Base-by-base conservation (phyloP, 2,329 filamentous ascomycete species). In the Hortaea sp. region DNA sequence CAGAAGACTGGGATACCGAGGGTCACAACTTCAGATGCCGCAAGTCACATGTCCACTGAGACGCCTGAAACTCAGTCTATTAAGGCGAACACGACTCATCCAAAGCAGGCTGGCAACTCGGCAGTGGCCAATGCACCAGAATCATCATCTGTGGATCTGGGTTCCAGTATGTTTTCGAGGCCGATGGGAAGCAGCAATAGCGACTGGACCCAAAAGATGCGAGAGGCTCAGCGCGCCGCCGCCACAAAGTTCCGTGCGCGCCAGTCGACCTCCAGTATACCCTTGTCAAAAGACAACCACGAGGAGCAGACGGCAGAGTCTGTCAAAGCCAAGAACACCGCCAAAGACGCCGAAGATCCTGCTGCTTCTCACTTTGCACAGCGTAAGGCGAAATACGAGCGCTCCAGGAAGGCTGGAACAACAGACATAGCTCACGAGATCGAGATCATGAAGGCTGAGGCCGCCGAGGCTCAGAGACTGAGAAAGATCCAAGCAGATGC, bases 381-480 rank as follows among this genome's bases (percentile, higher is more conserved):
- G 9, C 32, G 7, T 35, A 35, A 35, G 32, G 32, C 9, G 7
- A 35, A 35, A 35, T 9, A 35, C 9, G 32, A n/a, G 9, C 9
- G 32, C 32, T 35, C n/a, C 32, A 35, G n/a, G 32, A 35, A n/a
- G 32, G 9, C n/a, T 4, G 32, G n/a, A 35, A n/a, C 32, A 9
- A 35, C 9, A 35, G 9, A 35, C 2, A 35, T 35, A 35, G 32
- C 32, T n/a, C 53, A 57, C 3, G 57, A 63, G 11, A 51, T 59
- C 29, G 47, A 50, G 2, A 60, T 50, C 42, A 46, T 60, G 32
- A 53, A 47, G 32, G 29, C 44, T 1, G 45, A 56, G 27, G 46
- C 47, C 9, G 47, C 46, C n/a, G 52, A 58, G 29, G 39, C 49
- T 12, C 45, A 43, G 9, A 32, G 55, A 5, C 47, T 49, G 2